These are phyloP conservation scores for Orobanche coerulescens DNA, from an alignment of 257 asterid genomes.

Conservation along the genomic window DNA sequence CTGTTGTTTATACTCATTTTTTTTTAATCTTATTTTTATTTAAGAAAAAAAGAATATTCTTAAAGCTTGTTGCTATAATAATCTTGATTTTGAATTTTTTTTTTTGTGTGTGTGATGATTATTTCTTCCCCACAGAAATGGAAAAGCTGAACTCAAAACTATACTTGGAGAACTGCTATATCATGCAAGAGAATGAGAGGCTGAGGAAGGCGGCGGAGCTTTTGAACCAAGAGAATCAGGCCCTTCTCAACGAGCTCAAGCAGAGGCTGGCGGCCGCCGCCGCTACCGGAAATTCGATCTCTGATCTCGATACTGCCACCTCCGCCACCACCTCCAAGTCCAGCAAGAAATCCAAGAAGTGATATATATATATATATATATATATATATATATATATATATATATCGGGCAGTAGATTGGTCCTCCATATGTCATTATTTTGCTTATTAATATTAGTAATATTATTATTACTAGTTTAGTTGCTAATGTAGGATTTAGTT, in stretches of 20 bases:
- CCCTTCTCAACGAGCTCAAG: conserved; percentile 53
- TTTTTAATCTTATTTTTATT: neutral
- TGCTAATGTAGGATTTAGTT: too few species aligned
- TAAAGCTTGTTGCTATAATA: neutral
- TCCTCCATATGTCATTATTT: too few species aligned
- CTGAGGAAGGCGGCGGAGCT: conserved; percentile 72
- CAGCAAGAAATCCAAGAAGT: too few species aligned
- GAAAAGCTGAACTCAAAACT: conserved; percentile 66
- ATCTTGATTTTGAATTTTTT: neutral
- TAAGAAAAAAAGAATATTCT: neutral
- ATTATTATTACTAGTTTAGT: too few species aligned
- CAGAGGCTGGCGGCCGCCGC: conserved; percentile 43
- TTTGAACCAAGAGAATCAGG: conserved; percentile 71
- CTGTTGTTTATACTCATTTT: neutral
- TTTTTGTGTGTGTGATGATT: too few species aligned
- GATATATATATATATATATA: too few species aligned
- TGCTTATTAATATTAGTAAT: too few species aligned
- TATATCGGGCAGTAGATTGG: too few species aligned
- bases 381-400: too few species aligned
- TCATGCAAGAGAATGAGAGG: conserved; percentile 70
- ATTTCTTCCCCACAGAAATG: conserved; percentile 27
- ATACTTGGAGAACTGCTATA: conserved; percentile 58
- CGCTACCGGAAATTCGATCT: conserved; percentile 19
- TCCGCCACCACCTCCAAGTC: too few species aligned
- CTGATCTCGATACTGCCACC: neutral